Evolutionary conservation across 2,329 filamentous ascomycete species (phyloP).

Genomic region (Pleurostoma richardsiae): DNA sequence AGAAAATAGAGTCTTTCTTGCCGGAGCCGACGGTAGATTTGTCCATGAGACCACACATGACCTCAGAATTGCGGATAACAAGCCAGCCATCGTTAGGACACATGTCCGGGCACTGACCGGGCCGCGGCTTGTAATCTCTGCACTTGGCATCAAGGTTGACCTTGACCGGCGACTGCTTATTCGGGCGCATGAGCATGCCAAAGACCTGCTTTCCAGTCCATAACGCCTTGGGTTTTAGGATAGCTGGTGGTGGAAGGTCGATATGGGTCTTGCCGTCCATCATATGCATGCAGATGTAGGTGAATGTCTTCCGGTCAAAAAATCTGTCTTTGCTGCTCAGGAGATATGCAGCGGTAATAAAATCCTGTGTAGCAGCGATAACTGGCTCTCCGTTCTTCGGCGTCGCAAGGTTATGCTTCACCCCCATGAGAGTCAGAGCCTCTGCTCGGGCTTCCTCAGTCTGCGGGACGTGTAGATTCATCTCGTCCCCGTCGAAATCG

Average conservation of each 20-base stretch:
- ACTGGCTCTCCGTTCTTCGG: slow-evolving; percentile 98
- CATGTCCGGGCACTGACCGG: slow-evolving; percentile 60
- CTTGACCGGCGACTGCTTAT: slow-evolving; percentile 73
- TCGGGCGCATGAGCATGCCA: slow-evolving; percentile 85
- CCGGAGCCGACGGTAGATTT: slow-evolving; percentile 95
- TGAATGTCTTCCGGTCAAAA: slow-evolving; percentile 82
- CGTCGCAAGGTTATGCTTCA: slow-evolving; percentile 92
- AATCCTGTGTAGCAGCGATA: slow-evolving; percentile 98
- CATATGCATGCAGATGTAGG: slow-evolving; percentile 91
- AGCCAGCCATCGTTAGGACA: slow-evolving; percentile 87
- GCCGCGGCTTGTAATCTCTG: slow-evolving; percentile 66
- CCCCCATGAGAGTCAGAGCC: slow-evolving; percentile 94
- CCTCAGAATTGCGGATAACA: slow-evolving; percentile 90
- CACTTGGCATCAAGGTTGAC: slow-evolving; percentile 94
- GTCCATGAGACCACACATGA: slow-evolving; percentile 98
- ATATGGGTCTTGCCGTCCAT: slow-evolving; percentile 72
- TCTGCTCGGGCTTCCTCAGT: slow-evolving; percentile 95
- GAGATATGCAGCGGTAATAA: slow-evolving; percentile 91
- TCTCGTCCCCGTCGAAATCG: slow-evolving; percentile 98
- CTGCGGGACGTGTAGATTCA: slow-evolving; percentile 97
- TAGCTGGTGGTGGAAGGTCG: slow-evolving; percentile 80
- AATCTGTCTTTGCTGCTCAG: slow-evolving; percentile 91
- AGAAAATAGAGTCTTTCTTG: slow-evolving; percentile 97
- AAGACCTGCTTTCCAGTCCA: slow-evolving; percentile 99
- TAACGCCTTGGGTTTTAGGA: slow-evolving; percentile 77